These are phyloP conservation scores for Wilhelminamyces savonicus DNA, from an alignment of 805 yeast genomes.

Conservation along the genomic window DNA sequence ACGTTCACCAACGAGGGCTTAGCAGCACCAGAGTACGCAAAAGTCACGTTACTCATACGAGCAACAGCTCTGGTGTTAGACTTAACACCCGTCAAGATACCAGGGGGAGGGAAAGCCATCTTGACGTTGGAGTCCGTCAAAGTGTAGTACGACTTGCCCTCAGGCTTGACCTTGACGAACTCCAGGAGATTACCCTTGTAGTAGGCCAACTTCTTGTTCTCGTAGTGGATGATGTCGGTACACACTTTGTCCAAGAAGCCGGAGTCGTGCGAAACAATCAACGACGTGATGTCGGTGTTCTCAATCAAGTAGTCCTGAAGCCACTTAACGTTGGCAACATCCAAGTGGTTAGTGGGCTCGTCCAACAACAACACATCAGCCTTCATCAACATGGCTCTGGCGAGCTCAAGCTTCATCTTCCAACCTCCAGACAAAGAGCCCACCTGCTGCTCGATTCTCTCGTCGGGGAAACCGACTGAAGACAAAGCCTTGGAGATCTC, in stretches of 20 bases:
- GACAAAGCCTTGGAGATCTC: slow-evolving; percentile 73
- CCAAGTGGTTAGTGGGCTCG: slow-evolving; percentile 98
- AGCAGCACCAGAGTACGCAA: slow-evolving; percentile 81
- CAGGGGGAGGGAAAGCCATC: slow-evolving; percentile 99
- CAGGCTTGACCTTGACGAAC: slow-evolving; percentile 88
- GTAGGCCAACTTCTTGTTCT: slow-evolving; percentile 87
- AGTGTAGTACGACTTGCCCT: slow-evolving; percentile 93
- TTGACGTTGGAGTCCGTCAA: slow-evolving; percentile 87
- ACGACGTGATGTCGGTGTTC: slow-evolving; percentile 83
- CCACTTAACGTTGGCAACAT: slow-evolving; percentile 92
- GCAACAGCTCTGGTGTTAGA: slow-evolving; percentile 93
- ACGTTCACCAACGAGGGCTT: slow-evolving; percentile 77
- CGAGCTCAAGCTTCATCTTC: slow-evolving; percentile 98
- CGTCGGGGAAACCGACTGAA: slow-evolving; percentile 88
- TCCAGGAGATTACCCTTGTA: slow-evolving; percentile 94
- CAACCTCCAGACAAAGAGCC: slow-evolving; percentile 98
- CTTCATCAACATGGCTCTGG: slow-evolving; percentile 97
- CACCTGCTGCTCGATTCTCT: slow-evolving; percentile 82
- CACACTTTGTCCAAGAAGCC: slow-evolving; percentile 94
- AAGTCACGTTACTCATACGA: slow-evolving; percentile 77
- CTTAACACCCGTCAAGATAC: slow-evolving; percentile 94
- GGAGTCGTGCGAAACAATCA: slow-evolving; percentile 96
- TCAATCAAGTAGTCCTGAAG: slow-evolving; percentile 77
- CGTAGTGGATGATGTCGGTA: slow-evolving; percentile 95
- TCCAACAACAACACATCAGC: slow-evolving; percentile 92